Evolutionary conservation across 768 basidiomycete genomes (phyloP), one percentile per base, ranked within the genome.

Genomic region (Podaxis sp.): DNA sequence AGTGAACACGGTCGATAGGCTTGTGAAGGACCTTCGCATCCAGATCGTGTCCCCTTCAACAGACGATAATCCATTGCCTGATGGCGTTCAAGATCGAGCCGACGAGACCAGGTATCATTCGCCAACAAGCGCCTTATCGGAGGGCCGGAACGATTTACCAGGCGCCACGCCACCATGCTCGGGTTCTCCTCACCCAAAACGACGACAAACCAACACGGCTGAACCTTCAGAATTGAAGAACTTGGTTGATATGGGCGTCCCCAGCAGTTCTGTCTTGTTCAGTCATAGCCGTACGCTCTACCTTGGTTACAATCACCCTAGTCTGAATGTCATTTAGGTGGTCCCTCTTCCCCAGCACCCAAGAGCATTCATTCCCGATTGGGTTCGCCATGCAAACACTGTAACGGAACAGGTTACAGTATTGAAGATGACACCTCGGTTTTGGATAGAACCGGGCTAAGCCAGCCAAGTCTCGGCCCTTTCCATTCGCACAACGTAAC

Each of bases 361-460:
- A 48, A n/a, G 44, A 48, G 46, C 15, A 49, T 8, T 17, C 15
- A 28, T 22, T 40, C 58, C 24, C 12, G 15, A 38, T 26, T 30
- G 28, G 28, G 7, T 22, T 55, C 59, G 22, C 5, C 59, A 15
- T 62, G 61, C 52, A 48, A 38, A n/a, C 42, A 62, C 4, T 55
- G 61, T 19, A 62, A 55, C 4, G 61, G 61, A 26, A 55, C 61
- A 55, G 61, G 61, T 22, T 54, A 22, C 22, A 44, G 48, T 12
- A 19, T 15, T 3, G 53, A 48, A 55, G 61, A 33, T n/a, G 30
- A 40, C 39, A 52, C 36, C 12, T 46, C 61, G n/a, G 12, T 55
- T 62, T 28, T 55, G 15, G 53, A 55, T 11, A 55, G 42, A 26
- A 44, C 53, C 1, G 53, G 61, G 19, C 19, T 62, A 26, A 55